Base-by-base conservation (phyloP, 106 monocot genomes). In the Allium cepa region DNA sequence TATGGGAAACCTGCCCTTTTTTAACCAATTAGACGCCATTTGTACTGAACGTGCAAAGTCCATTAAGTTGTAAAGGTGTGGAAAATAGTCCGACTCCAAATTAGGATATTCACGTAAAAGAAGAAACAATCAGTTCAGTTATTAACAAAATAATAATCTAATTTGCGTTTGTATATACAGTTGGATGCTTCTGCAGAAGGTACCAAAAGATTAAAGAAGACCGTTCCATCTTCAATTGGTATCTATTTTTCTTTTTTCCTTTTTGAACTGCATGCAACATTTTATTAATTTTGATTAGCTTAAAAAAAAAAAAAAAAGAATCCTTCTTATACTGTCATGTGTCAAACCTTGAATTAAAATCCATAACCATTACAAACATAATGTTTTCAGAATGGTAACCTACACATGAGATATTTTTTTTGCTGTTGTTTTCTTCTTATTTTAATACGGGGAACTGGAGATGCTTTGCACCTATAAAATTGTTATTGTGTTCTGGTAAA, bases 201-300 rank as follows among this genome's bases (percentile, higher is more conserved):
- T 9, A 83, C 36, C 36, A 81, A 66, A 81, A 77, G 58, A 10
- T 50, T 18, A 80, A 76, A 56, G 36, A 88, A 77, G 70, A 47
- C 79, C 22, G 1, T 22, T 22, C 22, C 22, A 22, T 22, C 22
- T 58, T 47, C 73, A 70, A 71, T 68, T 77, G 88, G 92, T 93
- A 85, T 72, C 22, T 22, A 22, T 22, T 22, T 22, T 15, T 55
- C 53, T 8, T 15, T 15, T 55, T 12, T 12, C 11, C 7, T 55
- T 55, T 15, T 12, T 55, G 15, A 2, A 55, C 7, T 11, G 15
- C 2, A 8, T 55, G 11, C 13, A 55, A 6, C 7, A 8, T 55
- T 12, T 7, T 55, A 15, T 55, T 55, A 15, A 55, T 55, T 55
- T 15, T 6, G 15, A 55, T 7, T 3, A 3, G 53, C 36, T 36